Percentiles rank a stretch among this genome's conserved stretches.
Conservation (phyloP, 306 rosid genomes). For the Acacia acuminata region DNA sequence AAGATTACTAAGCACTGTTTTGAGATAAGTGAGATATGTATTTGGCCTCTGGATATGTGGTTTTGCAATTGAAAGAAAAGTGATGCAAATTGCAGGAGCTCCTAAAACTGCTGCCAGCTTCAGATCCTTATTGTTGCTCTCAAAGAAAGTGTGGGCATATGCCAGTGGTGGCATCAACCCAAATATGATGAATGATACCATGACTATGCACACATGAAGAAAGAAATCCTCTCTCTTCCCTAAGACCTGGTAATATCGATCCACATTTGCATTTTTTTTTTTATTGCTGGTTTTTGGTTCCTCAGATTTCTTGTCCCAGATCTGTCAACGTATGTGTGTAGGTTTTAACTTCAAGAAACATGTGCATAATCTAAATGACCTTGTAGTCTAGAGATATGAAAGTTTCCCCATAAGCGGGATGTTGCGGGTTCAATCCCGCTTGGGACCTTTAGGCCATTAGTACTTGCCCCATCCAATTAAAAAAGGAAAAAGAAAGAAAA, state of each 20-base stretch:
- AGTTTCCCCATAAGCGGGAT: no score
- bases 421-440: no score
- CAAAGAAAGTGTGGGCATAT: conserved; percentile 66
- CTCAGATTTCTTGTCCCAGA: conserved; percentile 54
- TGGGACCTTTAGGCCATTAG: conserved; percentile 43
- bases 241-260: conserved; percentile 42
- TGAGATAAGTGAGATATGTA: conserved; percentile 38
- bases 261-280: conserved; percentile 27
- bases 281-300: conserved; percentile 28
- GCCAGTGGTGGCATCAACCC: not conserved
- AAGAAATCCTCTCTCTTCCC: conserved; percentile 55
- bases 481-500: not conserved
- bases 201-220: conserved; percentile 55
- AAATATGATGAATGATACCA: conserved; percentile 57
- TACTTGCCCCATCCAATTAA: conserved; percentile 39
- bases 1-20: conserved; percentile 48
- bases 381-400: no score
- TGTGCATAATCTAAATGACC: no score
- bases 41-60: conserved; percentile 48
- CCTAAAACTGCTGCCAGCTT: conserved; percentile 72
- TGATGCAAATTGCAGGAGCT: conserved; percentile 67
- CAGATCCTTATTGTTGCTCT: conserved; percentile 52
- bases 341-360: conserved; percentile 14
- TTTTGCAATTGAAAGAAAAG: conserved; percentile 61
- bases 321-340: conserved; percentile 37